phyloP scores from a whole-genome alignment of 2,329 filamentous ascomycete genomes.

The Pseudogymnoascus sp. region DNA sequence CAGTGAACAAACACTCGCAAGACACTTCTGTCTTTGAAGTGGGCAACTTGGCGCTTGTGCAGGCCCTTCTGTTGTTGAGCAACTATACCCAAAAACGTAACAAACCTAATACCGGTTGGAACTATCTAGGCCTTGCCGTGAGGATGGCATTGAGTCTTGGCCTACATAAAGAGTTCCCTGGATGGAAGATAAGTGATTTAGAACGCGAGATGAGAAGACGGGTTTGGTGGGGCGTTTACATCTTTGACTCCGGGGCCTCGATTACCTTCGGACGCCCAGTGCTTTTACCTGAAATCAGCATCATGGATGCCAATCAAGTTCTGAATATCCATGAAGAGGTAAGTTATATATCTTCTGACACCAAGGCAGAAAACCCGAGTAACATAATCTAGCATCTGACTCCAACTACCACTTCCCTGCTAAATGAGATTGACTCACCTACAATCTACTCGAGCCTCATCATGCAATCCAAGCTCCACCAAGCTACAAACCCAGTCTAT shows the following conservation, averaged over 20 bases:
- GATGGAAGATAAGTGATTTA: slow-evolving; percentile 32
- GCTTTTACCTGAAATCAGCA: slow-evolving; percentile 13
- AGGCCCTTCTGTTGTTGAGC: slow-evolving; percentile 25
- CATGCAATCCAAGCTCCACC: slow-evolving; percentile 34
- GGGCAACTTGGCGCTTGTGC: slow-evolving; percentile 27
- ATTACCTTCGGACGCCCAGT: slow-evolving; percentile 37
- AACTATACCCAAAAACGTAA: slow-evolving; percentile 39
- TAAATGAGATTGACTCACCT: slow-evolving; percentile 30
- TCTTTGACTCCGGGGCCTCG: slow-evolving; percentile 38
- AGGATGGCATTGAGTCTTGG: slow-evolving; percentile 42
- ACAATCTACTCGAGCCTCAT: slow-evolving; percentile 36
- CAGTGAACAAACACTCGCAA: slow-evolving; percentile 23
- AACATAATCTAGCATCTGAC: slow-evolving; percentile 26
- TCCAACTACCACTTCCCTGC: slow-evolving; percentile 29
- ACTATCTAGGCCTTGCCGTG: slow-evolving; percentile 41
- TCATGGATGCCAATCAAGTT: slow-evolving; percentile 15
- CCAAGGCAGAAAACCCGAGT: not conserved
- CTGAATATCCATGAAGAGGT: slow-evolving; percentile 18
- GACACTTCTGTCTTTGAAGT: slow-evolving; percentile 27
- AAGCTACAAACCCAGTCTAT: slow-evolving; percentile 36
- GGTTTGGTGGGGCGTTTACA: slow-evolving; percentile 37
- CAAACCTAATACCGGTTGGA: slow-evolving; percentile 43
- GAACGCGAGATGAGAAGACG: slow-evolving; percentile 32
- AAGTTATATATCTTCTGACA: not conserved
- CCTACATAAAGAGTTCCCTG: slow-evolving; percentile 36